Evolutionary conservation across 1,284 basidiomycete genomes (phyloP), one percentile per base, ranked within the genome.

Genomic region (Ceratobasidium sp.): DNA sequence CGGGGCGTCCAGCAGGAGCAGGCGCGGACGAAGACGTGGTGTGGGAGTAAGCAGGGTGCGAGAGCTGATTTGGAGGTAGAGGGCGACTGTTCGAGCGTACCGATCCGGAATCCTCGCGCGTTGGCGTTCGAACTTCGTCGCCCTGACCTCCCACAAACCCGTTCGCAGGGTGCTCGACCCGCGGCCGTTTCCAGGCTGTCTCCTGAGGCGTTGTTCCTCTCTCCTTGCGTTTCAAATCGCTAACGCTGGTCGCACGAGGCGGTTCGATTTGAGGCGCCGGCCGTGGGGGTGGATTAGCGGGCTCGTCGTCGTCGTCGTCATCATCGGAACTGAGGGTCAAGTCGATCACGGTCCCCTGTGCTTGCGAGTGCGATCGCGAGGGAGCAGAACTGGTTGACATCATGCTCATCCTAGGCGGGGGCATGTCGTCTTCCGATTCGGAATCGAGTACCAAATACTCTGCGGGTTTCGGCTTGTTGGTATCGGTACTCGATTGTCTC

Each of bases 391-490:
- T 67, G 15, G 48, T 29, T 9, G 47, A 31, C 47, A 56, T 29
- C 47, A 41, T 41, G 11, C 36, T 41, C 36, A 41, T 41, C 9
- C 57, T 48, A 31, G 69, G 57, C 5, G 48, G 41, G 14, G 69
- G 69, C 57, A 91, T 89, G 67, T 92, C 91, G 79, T 94, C 91
- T 51, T 91, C 90, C 71, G 93, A 89, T 56, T 88, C 88, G 1
- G 93, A 94, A 79, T 94, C 93, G 66, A 93, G 80, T 24, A 92
- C 85, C 73, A 94, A 84, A n/a, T 95, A 89, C 79, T 92, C 91
- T 17, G 88, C 85, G 84, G 4, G 81, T 82, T 75, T 87, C 86
- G 56, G 17, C 63, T 41, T 60, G 44, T 15, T 65, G 29, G 81
- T 14, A 41, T 63, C 53, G 50, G 27, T 33, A 24, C 59, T 71